phyloP scores from a whole-genome alignment of 306 rosid species.

The Cucumis cinereus region DNA sequence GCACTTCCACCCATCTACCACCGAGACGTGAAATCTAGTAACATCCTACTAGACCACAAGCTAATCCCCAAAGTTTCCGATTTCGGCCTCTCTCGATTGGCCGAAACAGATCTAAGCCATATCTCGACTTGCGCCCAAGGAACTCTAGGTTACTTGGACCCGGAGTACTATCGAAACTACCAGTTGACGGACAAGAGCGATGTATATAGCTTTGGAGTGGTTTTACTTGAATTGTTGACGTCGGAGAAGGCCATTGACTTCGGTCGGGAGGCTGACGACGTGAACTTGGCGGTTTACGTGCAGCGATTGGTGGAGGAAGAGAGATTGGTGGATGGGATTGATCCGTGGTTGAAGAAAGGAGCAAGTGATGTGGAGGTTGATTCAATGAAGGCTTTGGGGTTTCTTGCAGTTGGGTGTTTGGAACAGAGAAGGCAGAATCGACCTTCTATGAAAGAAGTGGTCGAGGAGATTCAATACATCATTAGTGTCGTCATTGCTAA shows the following conservation, averaged over 20 bases:
- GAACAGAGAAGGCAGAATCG: conserved; percentile 71
- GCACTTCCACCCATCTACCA: conserved; percentile 76
- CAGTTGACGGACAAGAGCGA: conserved; percentile 66
- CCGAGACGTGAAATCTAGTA: conserved; percentile 71
- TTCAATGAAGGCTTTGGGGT: conserved; percentile 61
- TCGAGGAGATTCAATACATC: conserved; percentile 61
- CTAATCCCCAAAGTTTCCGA: conserved; percentile 56
- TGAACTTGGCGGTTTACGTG: conserved; percentile 65
- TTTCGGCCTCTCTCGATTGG: conserved; percentile 60
- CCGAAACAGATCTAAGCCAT: conserved; percentile 69
- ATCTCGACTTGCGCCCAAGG: conserved; percentile 79
- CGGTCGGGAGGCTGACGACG: conserved; percentile 46
- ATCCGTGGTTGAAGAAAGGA: conserved; percentile 41
- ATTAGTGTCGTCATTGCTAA: conserved; percentile 33
- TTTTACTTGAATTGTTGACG: conserved; percentile 52
- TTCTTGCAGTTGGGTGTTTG: conserved; percentile 66
- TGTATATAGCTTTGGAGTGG: conserved; percentile 65
- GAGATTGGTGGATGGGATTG: conserved; percentile 40
- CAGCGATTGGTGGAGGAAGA: conserved; percentile 48
- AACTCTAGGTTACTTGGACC: conserved; percentile 65
- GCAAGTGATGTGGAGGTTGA: conserved; percentile 45
- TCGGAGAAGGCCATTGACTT: conserved; percentile 70
- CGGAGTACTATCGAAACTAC: conserved; percentile 58
- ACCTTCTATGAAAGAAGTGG: conserved; percentile 75
- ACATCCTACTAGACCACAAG: conserved; percentile 46